These are phyloP conservation scores for Elasticomyces elasticus DNA, from an alignment of 495 filamentous ascomycete species.

Conservation along the genomic window DNA sequence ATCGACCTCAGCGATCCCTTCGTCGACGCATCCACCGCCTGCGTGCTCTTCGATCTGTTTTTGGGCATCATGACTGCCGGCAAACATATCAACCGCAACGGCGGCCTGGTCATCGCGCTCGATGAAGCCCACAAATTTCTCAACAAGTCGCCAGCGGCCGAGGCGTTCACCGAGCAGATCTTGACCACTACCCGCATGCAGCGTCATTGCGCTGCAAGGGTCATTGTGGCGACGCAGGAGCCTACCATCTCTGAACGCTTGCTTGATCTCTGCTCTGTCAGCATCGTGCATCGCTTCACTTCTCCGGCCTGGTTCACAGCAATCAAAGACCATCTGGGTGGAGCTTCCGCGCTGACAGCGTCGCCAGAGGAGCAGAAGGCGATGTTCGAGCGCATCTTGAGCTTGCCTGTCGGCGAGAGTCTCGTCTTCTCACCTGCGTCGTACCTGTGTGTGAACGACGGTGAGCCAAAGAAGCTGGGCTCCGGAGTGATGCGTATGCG, in stretches of 20 bases:
- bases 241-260: slow-evolving; percentile 62
- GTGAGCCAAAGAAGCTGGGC: slow-evolving; percentile 34
- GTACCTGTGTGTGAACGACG: slow-evolving; percentile 36
- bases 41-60: slow-evolving; percentile 59
- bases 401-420: slow-evolving; percentile 52
- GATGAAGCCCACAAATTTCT: slow-evolving; percentile 54
- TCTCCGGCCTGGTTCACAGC: slow-evolving; percentile 56
- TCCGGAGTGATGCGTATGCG: slow-evolving; percentile 42
- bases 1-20: slow-evolving; percentile 68
- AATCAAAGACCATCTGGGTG: slow-evolving; percentile 52
- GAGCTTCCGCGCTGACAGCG: slow-evolving; percentile 6
- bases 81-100: background rate
- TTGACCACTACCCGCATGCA: slow-evolving; percentile 58
- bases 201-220: slow-evolving; percentile 54
- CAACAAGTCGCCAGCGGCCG: slow-evolving; percentile 36
- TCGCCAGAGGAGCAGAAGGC: slow-evolving; percentile 25
- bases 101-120: slow-evolving; percentile 45
- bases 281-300: slow-evolving; percentile 65
- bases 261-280: slow-evolving; percentile 61
- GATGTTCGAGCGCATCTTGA: slow-evolving; percentile 49
- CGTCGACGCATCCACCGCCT: slow-evolving; percentile 55
- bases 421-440: slow-evolving; percentile 56
- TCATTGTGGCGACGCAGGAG: slow-evolving; percentile 70
- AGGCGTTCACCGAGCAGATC: slow-evolving; percentile 51
- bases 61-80: slow-evolving; percentile 27